These are phyloP conservation scores for Mycena maculata DNA, from an alignment of 768 basidiomycete species.

Conservation along the genomic window DNA sequence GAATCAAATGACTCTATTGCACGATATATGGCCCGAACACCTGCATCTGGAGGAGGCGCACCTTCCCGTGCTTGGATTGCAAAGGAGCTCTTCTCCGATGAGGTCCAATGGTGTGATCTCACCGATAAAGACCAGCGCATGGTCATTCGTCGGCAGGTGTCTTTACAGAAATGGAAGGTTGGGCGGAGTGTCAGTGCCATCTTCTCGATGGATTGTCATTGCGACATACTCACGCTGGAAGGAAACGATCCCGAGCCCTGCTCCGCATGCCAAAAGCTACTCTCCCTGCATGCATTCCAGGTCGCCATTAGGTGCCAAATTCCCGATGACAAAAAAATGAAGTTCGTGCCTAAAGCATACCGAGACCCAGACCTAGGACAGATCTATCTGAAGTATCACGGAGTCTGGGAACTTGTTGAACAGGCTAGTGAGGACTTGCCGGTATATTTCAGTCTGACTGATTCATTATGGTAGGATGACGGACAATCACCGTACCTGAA, in stretches of 20 bases:
- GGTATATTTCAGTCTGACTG: too few relatives aligned
- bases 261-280: too few relatives aligned
- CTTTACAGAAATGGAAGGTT: constrained; percentile 13
- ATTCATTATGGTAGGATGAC: too few relatives aligned
- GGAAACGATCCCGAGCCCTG: constrained; percentile 10
- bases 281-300: too few relatives aligned
- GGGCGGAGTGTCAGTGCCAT: constrained; percentile 20
- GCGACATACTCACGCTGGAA: not conserved
- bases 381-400: too few relatives aligned
- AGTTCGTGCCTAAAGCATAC: too few relatives aligned
- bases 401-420: too few relatives aligned
- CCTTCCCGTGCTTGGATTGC: constrained; percentile 16
- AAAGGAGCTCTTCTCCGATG: not conserved
- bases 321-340: too few relatives aligned
- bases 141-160: constrained; percentile 14
- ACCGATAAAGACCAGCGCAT: not conserved
- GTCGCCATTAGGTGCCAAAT: too few relatives aligned
- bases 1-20: constrained; percentile 11
- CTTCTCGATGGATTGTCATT: constrained; percentile 21
- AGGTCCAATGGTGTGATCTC: not conserved
- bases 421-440: too few relatives aligned
- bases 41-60: constrained; percentile 25
- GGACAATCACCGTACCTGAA: too few relatives aligned
- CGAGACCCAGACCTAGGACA: too few relatives aligned
- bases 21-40: constrained; percentile 15